These are phyloP conservation scores for Penicillium atrosanguineum DNA, from an alignment of 495 filamentous ascomycete genomes.

Conservation along the genomic window DNA sequence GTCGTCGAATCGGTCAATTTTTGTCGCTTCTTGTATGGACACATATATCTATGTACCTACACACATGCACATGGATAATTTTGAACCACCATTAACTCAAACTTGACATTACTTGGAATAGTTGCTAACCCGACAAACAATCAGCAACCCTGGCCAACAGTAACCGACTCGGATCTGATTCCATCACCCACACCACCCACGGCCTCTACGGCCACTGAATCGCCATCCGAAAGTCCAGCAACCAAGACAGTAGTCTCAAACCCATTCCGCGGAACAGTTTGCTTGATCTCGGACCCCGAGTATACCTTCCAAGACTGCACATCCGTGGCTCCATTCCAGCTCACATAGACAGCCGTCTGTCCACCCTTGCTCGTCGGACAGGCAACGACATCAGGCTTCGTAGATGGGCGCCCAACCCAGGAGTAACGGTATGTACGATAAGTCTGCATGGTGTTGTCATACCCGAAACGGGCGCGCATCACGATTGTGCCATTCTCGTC, in stretches of 20 bases:
- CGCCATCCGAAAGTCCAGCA: slow-evolving; percentile 4
- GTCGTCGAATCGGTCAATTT: neutral
- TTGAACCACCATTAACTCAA: neutral
- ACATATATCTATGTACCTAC: neutral
- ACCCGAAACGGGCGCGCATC: slow-evolving; percentile 20
- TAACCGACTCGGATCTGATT: slow-evolving; percentile 6
- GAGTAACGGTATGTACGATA: slow-evolving; percentile 20
- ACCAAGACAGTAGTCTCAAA: slow-evolving; percentile 11
- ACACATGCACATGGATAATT: neutral
- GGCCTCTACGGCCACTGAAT: slow-evolving; percentile 16
- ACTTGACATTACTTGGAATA: neutral
- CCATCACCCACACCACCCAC: slow-evolving; percentile 19
- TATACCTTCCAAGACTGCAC: slow-evolving; percentile 10
- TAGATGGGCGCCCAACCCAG: slow-evolving; percentile 21
- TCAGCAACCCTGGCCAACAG: slow-evolving; percentile 14
- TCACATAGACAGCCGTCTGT: slow-evolving; percentile 22
- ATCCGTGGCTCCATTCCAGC: slow-evolving; percentile 32
- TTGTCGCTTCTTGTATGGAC: neutral
- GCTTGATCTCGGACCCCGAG: slow-evolving; percentile 6
- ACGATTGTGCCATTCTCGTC: slow-evolving; percentile 14
- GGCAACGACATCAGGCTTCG: slow-evolving; percentile 15
- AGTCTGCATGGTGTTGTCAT: slow-evolving; percentile 18
- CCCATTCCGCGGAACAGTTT: slow-evolving; percentile 8
- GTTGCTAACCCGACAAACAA: neutral
- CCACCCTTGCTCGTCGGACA: slow-evolving; percentile 6